Base-by-base conservation (phyloP, 2,329 filamentous ascomycete genomes). In the Exophiala viscosa region DNA sequence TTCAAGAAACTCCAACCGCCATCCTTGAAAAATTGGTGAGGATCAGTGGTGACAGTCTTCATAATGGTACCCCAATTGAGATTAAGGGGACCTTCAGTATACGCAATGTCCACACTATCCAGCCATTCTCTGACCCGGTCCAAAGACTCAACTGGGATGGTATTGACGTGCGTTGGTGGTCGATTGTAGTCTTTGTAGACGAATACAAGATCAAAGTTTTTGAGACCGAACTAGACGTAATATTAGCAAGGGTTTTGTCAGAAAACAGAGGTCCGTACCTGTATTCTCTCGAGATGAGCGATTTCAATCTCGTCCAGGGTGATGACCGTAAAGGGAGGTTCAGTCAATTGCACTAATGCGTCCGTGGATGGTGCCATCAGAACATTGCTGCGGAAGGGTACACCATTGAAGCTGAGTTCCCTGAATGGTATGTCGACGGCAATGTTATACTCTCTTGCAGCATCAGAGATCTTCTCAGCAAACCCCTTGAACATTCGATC, bases 11-110 rank as follows among this genome's bases (percentile, higher is more conserved):
- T 87, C 93, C 93, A 99, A 41, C 93, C 93, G 31, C 95, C 93
- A 60, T 97, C 92, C 3, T 80, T 83, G 71, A 96, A 99, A 82
- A 99, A 99, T 63, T 87, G 83, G 68, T 99, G 92, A 2, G 93
- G 89, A 38, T 99, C 91, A 33, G 87, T 85, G 15, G 88, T 92
- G 20, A 99, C 91, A 0, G 93, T 99, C 80, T 99, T 99, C 90
- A 99, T 99, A 67, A 99, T 99, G 13, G 91, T 96, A 9, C 88
- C 87, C 93, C 93, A 99, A 78, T 97, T 97, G 52, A 99, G 80
- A 75, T 99, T 99, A 62, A 99, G 83, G 1, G 92, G 93, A 52
- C 93, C 93, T 71, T 99, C 95, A 10, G 84, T 88, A 76, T 86
- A 97, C 14, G 93, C 86, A 66, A 99, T 95, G 66, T 99, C 92